Evolutionary conservation across 805 yeast genomes (phyloP).

Genomic region (Candida fluviatilis): DNA sequence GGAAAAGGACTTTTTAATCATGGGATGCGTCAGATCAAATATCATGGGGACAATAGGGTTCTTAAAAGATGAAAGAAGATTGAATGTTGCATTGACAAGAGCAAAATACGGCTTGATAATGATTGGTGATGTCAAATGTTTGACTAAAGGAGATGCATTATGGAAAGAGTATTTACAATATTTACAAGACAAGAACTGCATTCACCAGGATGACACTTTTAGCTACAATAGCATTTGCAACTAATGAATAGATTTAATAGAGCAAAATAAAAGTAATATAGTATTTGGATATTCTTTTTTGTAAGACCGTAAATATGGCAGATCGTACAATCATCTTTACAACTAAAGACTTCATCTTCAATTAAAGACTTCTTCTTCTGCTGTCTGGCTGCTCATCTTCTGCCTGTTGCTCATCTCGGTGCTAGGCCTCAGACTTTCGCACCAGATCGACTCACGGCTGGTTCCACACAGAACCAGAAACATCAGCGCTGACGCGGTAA

Average conservation of each 20-base stretch:
- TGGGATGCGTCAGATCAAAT: slow-evolving; percentile 63
- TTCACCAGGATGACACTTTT: slow-evolving; percentile 7
- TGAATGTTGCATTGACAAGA: slow-evolving; percentile 86
- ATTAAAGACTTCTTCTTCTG: too few species aligned
- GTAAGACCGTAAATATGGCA: too few species aligned
- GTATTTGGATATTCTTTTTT: too few species aligned
- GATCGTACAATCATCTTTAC: too few species aligned
- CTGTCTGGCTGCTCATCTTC: too few species aligned
- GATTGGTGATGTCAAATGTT: slow-evolving; percentile 36
- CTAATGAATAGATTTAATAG: not conserved
- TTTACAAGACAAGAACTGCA: slow-evolving; percentile 24
- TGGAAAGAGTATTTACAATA: slow-evolving; percentile 50
- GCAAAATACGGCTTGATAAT: slow-evolving; percentile 74
- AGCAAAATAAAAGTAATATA: too few species aligned
- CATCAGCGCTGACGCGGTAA: too few species aligned
- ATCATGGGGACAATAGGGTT: slow-evolving; percentile 74
- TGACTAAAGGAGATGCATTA: slow-evolving; percentile 41
- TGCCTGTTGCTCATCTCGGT: too few species aligned
- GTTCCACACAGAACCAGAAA: too few species aligned
- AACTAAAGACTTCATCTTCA: too few species aligned
- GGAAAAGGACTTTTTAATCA: slow-evolving; percentile 48
- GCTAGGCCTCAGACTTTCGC: too few species aligned
- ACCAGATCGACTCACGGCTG: too few species aligned
- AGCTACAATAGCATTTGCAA: not conserved
- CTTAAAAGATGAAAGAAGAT: slow-evolving; percentile 76